Evolutionary conservation across 2,329 filamentous ascomycete genomes (phyloP).

Genomic region (Hirsutella rhossiliensis): DNA sequence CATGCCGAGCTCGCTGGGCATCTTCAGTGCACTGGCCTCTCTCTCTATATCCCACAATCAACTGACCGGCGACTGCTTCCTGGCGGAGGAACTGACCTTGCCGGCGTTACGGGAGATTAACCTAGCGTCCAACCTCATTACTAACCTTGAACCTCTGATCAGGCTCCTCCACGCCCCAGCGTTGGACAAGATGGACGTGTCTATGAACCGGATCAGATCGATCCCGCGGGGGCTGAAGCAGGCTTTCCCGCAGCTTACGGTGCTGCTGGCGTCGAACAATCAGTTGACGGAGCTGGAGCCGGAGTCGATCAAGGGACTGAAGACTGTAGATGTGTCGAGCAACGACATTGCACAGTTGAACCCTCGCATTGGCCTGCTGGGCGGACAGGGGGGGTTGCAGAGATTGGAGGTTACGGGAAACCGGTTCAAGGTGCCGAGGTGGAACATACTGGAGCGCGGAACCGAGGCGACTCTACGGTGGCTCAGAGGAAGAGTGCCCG

Average conservation of each 20-base stretch:
- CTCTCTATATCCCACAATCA: slow-evolving; percentile 70
- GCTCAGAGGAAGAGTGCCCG: slow-evolving; percentile 64
- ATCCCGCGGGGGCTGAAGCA: slow-evolving; percentile 52
- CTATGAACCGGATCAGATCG: slow-evolving; percentile 64
- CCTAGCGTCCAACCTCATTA: slow-evolving; percentile 62
- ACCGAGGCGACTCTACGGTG: slow-evolving; percentile 76
- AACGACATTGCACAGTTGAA: slow-evolving; percentile 80
- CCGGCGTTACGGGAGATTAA: slow-evolving; percentile 68
- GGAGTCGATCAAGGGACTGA: slow-evolving; percentile 61
- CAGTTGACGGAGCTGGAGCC: slow-evolving; percentile 61
- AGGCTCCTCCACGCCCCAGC: slow-evolving; percentile 58
- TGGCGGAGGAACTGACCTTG: slow-evolving; percentile 55
- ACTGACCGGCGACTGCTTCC: slow-evolving; percentile 49
- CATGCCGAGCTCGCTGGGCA: slow-evolving; percentile 59
- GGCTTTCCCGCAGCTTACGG: slow-evolving; percentile 56
- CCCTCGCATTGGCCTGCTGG: slow-evolving; percentile 66
- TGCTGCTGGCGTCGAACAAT: slow-evolving; percentile 70
- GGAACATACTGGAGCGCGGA: slow-evolving; percentile 72
- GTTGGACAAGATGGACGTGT: slow-evolving; percentile 68
- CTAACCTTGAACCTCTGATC: slow-evolving; percentile 54
- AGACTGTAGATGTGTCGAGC: slow-evolving; percentile 66
- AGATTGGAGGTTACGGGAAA: slow-evolving; percentile 73
- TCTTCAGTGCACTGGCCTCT: slow-evolving; percentile 58
- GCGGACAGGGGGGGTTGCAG: slow-evolving; percentile 47
- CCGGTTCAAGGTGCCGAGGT: slow-evolving; percentile 75